These are phyloP conservation scores for Trapa bicornis DNA, from an alignment of 345 rosid genomes.

Conservation along the genomic window DNA sequence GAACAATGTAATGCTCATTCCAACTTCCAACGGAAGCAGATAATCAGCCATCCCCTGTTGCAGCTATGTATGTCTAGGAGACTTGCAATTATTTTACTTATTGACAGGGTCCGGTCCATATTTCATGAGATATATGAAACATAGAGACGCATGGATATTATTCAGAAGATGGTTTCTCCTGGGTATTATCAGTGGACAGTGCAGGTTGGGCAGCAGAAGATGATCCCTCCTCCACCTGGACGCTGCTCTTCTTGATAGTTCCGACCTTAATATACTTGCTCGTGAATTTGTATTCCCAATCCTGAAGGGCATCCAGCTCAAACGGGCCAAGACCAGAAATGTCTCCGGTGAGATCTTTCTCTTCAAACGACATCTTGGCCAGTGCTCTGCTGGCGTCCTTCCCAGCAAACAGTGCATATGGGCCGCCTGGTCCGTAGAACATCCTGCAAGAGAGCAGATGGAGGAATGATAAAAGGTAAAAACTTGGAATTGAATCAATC, in stretches of 20 bases:
- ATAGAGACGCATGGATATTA: neutral
- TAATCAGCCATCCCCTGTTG: too few species aligned
- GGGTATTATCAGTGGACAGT: conserved; percentile 19
- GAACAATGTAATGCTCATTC: too few species aligned
- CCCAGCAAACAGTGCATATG: conserved; percentile 92
- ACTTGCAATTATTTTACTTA: too few species aligned
- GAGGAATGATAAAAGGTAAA: too few species aligned
- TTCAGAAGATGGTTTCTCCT: neutral
- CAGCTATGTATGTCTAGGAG: too few species aligned
- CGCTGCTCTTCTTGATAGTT: conserved; percentile 32
- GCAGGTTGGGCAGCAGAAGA: conserved; percentile 27
- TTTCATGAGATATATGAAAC: too few species aligned
- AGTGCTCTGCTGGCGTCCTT: conserved; percentile 97
- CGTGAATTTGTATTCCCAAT: conserved; percentile 99
- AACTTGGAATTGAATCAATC: too few species aligned
- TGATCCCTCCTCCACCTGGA: conserved; percentile 36
- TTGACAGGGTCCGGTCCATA: too few species aligned
- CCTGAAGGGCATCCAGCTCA: conserved; percentile 89
- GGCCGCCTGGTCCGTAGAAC: conserved; percentile 99
- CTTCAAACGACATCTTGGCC: conserved; percentile 99
- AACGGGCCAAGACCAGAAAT: conserved; percentile 89
- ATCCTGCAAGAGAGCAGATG: conserved; percentile 33
- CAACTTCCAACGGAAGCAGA: too few species aligned
- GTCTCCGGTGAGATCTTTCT: conserved; percentile 80
- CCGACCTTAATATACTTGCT: conserved; percentile 93